A percentile compares a stretch with the other conserved stretches of the same genome.
These are phyloP conservation scores for Udeniomyces megalosporus DNA, from an alignment of 768 basidiomycete genomes.

Conservation along the genomic window DNA sequence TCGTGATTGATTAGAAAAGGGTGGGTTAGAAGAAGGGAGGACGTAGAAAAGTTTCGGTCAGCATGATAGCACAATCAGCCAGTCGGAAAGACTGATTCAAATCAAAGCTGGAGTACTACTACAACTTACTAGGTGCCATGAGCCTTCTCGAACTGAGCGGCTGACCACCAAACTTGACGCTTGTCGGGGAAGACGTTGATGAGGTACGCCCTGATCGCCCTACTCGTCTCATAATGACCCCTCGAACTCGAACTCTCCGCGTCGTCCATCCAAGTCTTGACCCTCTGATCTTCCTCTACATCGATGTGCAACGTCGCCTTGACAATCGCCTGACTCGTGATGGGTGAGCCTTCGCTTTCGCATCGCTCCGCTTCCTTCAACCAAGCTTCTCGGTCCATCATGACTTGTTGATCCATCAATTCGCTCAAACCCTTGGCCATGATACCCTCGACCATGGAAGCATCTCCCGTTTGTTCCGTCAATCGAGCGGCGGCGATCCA, in stretches of 20 bases:
- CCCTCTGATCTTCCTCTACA: constrained; percentile 80
- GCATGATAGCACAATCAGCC: not conserved
- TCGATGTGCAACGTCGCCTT: constrained; percentile 89
- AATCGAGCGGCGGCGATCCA: constrained; percentile 95
- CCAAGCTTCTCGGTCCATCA: constrained; percentile 87
- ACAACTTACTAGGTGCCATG: constrained; percentile 58
- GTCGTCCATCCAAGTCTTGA: constrained; percentile 81
- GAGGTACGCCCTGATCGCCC: constrained; percentile 80
- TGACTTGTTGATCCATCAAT: constrained; percentile 64
- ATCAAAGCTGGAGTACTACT: too few species aligned
- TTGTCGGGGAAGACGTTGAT: constrained; percentile 79
- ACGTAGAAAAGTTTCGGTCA: not conserved
- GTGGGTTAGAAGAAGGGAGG: not conserved
- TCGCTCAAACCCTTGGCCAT: constrained; percentile 70
- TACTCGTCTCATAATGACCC: constrained; percentile 61
- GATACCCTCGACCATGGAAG: constrained; percentile 66
- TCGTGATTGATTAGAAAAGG: too few species aligned
- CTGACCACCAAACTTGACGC: constrained; percentile 69
- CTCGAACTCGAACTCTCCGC: constrained; percentile 63
- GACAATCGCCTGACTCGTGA: constrained; percentile 85
- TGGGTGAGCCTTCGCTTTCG: constrained; percentile 63
- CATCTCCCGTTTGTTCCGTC: constrained; percentile 61
- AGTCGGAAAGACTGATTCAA: not conserved
- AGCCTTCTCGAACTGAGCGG: constrained; percentile 81
- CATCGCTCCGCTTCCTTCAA: constrained; percentile 84